These are phyloP conservation scores for Lunularia cruciata DNA, from an alignment of 225 moss, liverwort and hornwort species.

Conservation along the genomic window DNA sequence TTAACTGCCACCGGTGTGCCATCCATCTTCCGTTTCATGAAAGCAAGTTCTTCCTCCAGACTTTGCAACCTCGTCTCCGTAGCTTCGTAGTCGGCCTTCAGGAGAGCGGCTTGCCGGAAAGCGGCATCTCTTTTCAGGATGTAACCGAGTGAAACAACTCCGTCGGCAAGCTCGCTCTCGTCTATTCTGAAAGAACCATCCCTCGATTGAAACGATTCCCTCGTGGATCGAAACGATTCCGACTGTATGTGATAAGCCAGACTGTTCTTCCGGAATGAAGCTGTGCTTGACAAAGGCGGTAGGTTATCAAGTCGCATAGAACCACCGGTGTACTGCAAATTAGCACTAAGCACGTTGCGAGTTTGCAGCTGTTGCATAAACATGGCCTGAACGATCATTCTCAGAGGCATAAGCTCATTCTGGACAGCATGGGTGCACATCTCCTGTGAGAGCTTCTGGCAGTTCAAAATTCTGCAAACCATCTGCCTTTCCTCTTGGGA, in stretches of 20 bases:
- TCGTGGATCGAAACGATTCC: conserved; percentile 35
- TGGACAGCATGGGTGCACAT: conserved; percentile 81
- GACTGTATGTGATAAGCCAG: conserved; percentile 34
- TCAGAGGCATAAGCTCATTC: conserved; percentile 88
- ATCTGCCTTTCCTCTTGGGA: conserved; percentile 57
- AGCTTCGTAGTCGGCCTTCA: conserved; percentile 56
- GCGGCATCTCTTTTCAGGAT: conserved; percentile 43
- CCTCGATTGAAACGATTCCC: conserved; percentile 50
- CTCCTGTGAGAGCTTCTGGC: conserved; percentile 81
- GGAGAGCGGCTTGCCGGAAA: conserved; percentile 29
- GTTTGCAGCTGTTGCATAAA: conserved; percentile 97
- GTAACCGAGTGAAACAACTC: conserved; percentile 30
- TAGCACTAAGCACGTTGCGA: conserved; percentile 60
- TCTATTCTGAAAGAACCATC: conserved; percentile 44
- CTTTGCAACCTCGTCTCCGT: conserved; percentile 67
- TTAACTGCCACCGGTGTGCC: conserved; percentile 18
- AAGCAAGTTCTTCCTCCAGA: conserved; percentile 49
- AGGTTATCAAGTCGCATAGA: conserved; percentile 40
- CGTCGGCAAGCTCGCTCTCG: conserved; percentile 33
- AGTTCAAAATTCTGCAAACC: conserved; percentile 72
- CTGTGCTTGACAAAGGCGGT: conserved; percentile 7
- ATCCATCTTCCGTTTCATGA: conserved; percentile 36
- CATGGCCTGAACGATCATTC: conserved; percentile 92
- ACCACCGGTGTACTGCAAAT: conserved; percentile 53
- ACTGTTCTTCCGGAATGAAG: conserved; percentile 30